phyloP scores from a whole-genome alignment of 2,329 filamentous ascomycete species.

The Exophiala sp. region DNA sequence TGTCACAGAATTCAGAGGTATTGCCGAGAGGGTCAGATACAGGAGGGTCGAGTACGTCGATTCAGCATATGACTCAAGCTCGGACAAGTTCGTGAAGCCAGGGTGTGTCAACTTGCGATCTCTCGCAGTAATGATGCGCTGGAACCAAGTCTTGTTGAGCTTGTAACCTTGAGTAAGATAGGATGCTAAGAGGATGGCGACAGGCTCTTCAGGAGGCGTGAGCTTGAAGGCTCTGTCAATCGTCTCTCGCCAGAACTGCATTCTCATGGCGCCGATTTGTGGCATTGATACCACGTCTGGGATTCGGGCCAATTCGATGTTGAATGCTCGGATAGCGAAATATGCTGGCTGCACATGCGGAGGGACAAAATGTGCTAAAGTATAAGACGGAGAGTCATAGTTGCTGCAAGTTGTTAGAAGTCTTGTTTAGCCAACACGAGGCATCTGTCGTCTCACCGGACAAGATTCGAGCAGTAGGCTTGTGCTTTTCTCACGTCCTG shows the following conservation, averaged over 20 bases:
- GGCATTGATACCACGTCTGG: slow-evolving; percentile 85
- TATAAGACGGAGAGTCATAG: slow-evolving; percentile 84
- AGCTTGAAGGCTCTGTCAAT: slow-evolving; percentile 74
- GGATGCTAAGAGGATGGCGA: slow-evolving; percentile 76
- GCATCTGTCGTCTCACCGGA: slow-evolving; percentile 43
- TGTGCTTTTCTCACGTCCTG: slow-evolving; percentile 54
- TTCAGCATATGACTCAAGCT: slow-evolving; percentile 84
- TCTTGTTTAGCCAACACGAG: background rate
- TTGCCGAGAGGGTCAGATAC: slow-evolving; percentile 77
- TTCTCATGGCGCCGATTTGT: slow-evolving; percentile 81
- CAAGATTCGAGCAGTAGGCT: slow-evolving; percentile 57
- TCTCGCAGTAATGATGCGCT: slow-evolving; percentile 73
- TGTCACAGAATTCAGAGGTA: slow-evolving; percentile 77
- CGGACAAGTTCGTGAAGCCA: slow-evolving; percentile 69
- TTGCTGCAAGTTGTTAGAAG: slow-evolving; percentile 51
- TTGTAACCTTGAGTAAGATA: slow-evolving; percentile 56
- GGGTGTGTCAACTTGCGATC: slow-evolving; percentile 80
- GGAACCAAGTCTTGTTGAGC: slow-evolving; percentile 68
- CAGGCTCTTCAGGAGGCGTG: slow-evolving; percentile 80
- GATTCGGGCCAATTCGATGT: slow-evolving; percentile 84
- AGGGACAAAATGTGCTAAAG: slow-evolving; percentile 82
- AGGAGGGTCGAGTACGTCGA: slow-evolving; percentile 91
- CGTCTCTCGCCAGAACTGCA: slow-evolving; percentile 92
- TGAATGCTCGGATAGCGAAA: slow-evolving; percentile 84
- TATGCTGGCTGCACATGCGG: slow-evolving; percentile 73